phyloP scores from a whole-genome alignment of 106 monocot genomes.

The Acorus gramineus region DNA sequence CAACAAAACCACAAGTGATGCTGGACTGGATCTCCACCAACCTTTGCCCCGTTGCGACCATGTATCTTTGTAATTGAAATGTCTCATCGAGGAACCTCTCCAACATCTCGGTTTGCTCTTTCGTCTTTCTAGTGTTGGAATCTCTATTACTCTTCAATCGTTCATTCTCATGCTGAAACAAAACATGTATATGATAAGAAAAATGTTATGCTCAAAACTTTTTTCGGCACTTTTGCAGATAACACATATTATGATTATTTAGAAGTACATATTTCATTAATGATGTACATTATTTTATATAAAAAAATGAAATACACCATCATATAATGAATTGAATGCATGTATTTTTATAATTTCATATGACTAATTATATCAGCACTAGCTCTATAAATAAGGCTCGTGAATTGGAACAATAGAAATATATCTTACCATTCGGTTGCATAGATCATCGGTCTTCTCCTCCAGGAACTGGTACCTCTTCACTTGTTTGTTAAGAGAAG shows the following conservation, averaged over 20 bases:
- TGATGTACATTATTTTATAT: too few species aligned
- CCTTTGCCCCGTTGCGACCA: slow-evolving; percentile 88
- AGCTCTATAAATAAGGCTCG: too few species aligned
- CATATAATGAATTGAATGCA: too few species aligned
- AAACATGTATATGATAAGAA: too few species aligned
- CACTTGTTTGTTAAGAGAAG: slow-evolving; percentile 66
- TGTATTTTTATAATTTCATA: too few species aligned
- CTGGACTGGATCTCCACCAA: slow-evolving; percentile 56
- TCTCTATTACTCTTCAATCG: slow-evolving; percentile 14
- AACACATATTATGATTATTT: too few species aligned
- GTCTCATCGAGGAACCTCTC: slow-evolving; percentile 68
- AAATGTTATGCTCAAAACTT: too few species aligned
- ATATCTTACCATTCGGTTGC: slow-evolving; percentile 54
- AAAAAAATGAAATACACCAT: too few species aligned
- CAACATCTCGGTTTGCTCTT: slow-evolving; percentile 34
- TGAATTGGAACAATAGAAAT: too few species aligned
- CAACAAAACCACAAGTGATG: slow-evolving; percentile 23
- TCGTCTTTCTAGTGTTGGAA: slow-evolving; percentile 5
- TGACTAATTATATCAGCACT: too few species aligned
- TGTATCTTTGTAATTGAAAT: slow-evolving; percentile 70
- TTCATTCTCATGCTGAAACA: slow-evolving; percentile 43
- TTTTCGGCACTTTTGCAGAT: too few species aligned
- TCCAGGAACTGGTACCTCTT: slow-evolving; percentile 77
- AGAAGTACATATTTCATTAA: too few species aligned
- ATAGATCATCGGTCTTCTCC: slow-evolving; percentile 69